Base-by-base conservation (phyloP, 2,329 filamentous ascomycete species). In the Paecilomyces dactylethromorphus region DNA sequence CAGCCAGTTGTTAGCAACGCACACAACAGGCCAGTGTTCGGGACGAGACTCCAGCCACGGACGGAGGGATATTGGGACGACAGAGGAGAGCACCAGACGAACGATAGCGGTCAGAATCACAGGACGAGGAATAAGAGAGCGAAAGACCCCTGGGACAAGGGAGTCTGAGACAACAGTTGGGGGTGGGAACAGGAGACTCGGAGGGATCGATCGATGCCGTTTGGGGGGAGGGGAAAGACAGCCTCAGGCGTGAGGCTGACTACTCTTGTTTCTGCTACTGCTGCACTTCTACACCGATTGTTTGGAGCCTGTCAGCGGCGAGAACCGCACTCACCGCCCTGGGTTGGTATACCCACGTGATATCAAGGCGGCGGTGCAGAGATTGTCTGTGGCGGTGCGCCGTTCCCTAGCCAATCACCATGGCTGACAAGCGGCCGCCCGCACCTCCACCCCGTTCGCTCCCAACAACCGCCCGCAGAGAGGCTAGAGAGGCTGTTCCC, bases 11-110 rank as follows among this genome's bases (percentile, higher is more conserved):
- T 29, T 22, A 52, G 50, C 49, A 51, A 50, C 45, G 32, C 56
- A 53, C 49, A 53, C 50, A 54, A 49, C 31, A 21, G 18, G 24
- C 32, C 21, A 29, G 50, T 52, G 39, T n/a, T n/a, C 18, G 18
- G 26, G 26, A 52, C 50, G 24, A 45, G 52, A 56, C 21, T 45
- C 52, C 33, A 49, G 53, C 52, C 21, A 53, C 53, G 15, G 32
- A 24, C 56, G 35, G 60, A 56, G 45, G 58, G 54, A 61, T 56
- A 54, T 50, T 60, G 54, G 54, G 56, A 45, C 49, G 29, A n/a
- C 22, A 53, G 49, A 49, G 5, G 22, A 39, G 39, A 3, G 29
- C 31, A 11, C 29, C 21, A 18, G 39, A 50, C 15, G 35, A 45
- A 56, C 24, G 24, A 56, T 11, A 56, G 22, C 18, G 29, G 13